Evolutionary conservation across 805 yeast species (phyloP).

Genomic region (Wickerhamiella shivajii): DNA sequence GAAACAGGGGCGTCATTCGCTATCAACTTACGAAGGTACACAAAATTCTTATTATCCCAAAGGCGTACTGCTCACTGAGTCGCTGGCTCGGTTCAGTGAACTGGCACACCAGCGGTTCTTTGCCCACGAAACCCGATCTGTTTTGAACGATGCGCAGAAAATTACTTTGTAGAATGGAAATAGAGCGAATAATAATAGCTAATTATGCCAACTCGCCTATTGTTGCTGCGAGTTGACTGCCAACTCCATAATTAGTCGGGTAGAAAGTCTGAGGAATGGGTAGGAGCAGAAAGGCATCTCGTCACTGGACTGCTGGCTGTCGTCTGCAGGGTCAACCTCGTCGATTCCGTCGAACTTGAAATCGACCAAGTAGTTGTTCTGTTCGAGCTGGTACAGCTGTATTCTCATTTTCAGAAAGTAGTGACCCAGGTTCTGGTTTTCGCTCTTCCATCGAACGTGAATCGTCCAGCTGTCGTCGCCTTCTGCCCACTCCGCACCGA

Average conservation of each 20-base stretch:
- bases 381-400: conserved; percentile 88
- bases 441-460: conserved; percentile 81
- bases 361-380: conserved; percentile 89
- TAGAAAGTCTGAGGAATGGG: conserved; percentile 86
- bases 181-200: background rate
- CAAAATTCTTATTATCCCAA: too few relatives aligned
- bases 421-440: conserved; percentile 13
- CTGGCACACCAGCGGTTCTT: conserved; percentile 7
- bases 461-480: conserved; percentile 96
- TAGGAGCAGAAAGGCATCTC: conserved; percentile 88
- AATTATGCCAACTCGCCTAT: conserved; percentile 9
- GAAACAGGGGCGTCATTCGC: conserved; percentile 16
- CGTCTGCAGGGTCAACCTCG: conserved; percentile 16
- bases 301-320: conserved; percentile 26
- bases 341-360: conserved; percentile 99
- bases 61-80: too few relatives aligned
- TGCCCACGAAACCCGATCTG: conserved; percentile 7
- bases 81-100: conserved; percentile 8
- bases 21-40: conserved; percentile 3
- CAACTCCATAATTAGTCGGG: conserved; percentile 84
- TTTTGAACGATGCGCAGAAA: conserved; percentile 3
- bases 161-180: background rate
- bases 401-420: conserved; percentile 94
- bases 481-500: conserved; percentile 97
- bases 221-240: conserved; percentile 78